These are phyloP conservation scores for Penicillium sp. DNA, from an alignment of 2,329 filamentous ascomycete genomes.

Conservation along the genomic window DNA sequence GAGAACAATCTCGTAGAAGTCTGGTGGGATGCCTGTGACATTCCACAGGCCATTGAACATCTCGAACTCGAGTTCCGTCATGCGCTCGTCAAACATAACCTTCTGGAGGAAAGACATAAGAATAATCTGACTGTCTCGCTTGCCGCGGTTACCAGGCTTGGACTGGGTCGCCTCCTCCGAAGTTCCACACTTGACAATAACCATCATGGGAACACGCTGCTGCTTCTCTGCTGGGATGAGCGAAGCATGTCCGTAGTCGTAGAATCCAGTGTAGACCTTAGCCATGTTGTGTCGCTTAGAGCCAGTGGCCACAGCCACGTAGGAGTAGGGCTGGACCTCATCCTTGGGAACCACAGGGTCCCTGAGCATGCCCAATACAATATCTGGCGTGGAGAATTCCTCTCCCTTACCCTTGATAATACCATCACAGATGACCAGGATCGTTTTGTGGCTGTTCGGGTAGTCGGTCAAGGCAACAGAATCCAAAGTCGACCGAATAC, in stretches of 20 bases:
- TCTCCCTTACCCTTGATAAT: constrained; percentile 97
- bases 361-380: constrained; percentile 89
- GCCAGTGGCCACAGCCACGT: constrained; percentile 92
- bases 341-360: constrained; percentile 77
- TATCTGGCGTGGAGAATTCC: constrained; percentile 79
- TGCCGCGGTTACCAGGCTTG: constrained; percentile 96
- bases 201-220: constrained; percentile 96
- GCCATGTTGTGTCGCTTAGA: constrained; percentile 99
- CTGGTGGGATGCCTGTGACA: constrained; percentile 94
- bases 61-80: constrained; percentile 98
- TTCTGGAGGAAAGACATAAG: constrained; percentile 99
- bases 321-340: constrained; percentile 86
- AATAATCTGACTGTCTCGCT: constrained; percentile 98
- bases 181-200: constrained; percentile 92
- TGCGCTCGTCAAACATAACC: constrained; percentile 99
- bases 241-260: constrained; percentile 85
- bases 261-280: constrained; percentile 96
- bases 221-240: constrained; percentile 80
- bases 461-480: constrained; percentile 98
- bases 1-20: constrained; percentile 96
- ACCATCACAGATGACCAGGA: constrained; percentile 94
- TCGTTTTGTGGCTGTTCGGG: constrained; percentile 97
- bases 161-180: constrained; percentile 75
- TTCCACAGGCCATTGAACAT: constrained; percentile 99
- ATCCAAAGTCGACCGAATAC: constrained; percentile 88